Percentiles rank a stretch among this genome's conserved stretches.
These are phyloP conservation scores for Stachybotrys chlorohalonatus DNA, from an alignment of 2,329 filamentous ascomycete species.

Conservation along the genomic window DNA sequence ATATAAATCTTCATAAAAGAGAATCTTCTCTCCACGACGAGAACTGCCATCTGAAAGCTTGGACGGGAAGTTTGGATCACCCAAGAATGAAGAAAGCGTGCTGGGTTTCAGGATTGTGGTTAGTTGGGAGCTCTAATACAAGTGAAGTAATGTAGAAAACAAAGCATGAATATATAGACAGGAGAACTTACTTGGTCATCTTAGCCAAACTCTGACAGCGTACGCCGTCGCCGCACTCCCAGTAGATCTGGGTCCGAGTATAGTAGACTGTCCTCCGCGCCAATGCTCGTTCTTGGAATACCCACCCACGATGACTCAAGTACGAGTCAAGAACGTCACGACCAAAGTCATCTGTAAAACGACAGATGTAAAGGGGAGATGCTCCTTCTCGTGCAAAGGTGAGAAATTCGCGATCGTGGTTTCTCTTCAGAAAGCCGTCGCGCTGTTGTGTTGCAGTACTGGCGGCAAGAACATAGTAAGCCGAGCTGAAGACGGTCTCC, in stretches of 20 bases:
- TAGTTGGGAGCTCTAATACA: background rate
- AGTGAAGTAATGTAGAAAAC: background rate
- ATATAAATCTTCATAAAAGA: background rate
- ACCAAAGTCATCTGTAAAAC: background rate
- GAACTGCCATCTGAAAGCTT: background rate
- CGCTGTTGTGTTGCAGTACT: background rate
- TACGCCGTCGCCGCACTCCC: background rate
- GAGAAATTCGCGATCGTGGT: background rate
- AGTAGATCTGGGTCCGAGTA: background rate
- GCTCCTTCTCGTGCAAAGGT: background rate
- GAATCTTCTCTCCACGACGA: background rate
- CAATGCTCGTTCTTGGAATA: background rate
- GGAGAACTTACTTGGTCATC: background rate
- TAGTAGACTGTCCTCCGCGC: background rate
- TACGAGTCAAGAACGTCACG: background rate
- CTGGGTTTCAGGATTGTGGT: background rate
- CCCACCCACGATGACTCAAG: background rate
- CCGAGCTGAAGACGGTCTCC: background rate
- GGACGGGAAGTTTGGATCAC: background rate
- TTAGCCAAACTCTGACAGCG: background rate
- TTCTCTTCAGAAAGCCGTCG: background rate
- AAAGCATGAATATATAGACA: background rate
- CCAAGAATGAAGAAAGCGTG: background rate
- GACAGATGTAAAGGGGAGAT: background rate
- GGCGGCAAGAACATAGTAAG: background rate